Percentiles rank a stretch among this genome's conserved stretches.
phyloP scores from a whole-genome alignment of 352 stramenopile genomes.

The Aphanomyces stellatus region DNA sequence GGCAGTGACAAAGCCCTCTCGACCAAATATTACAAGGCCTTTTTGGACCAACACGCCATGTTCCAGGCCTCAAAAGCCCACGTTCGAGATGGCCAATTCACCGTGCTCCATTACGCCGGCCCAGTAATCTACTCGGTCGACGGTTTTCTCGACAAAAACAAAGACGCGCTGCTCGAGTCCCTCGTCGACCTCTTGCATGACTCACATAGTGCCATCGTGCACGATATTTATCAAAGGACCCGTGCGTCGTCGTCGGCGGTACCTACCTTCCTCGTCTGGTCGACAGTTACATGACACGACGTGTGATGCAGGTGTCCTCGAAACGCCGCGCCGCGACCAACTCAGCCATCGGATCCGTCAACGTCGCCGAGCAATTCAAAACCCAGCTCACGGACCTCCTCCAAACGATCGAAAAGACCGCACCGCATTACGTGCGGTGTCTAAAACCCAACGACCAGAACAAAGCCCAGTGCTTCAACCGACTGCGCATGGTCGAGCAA shows the following conservation, averaged over 20 bases:
- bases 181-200: conserved; percentile 3
- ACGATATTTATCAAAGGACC: conserved; percentile 7
- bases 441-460: conserved; percentile 97
- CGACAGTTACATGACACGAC: too few species aligned
- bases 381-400: conserved; percentile 92
- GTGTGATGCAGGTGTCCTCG: background rate
- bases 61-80: conserved; percentile 40
- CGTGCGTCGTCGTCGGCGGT: background rate
- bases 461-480: conserved; percentile 61
- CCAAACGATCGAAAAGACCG: conserved; percentile 87
- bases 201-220: background rate
- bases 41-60: conserved; percentile 45
- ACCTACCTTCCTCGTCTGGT: too few species aligned
- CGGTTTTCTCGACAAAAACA: conserved; percentile 87
- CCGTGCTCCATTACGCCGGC: conserved; percentile 81
- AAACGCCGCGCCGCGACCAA: conserved; percentile 22
- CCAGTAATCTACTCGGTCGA: conserved; percentile 68
- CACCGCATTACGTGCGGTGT: conserved; percentile 97
- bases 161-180: conserved; percentile 73
- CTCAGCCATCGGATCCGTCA: conserved; percentile 56
- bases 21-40: conserved; percentile 40
- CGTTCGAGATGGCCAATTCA: conserved; percentile 62
- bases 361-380: conserved; percentile 89
- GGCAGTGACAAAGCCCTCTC: conserved; percentile 60
- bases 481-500: conserved; percentile 67